These are phyloP conservation scores for Tetrahymena malaccensis DNA, from an alignment of 73 alveolate species.

Conservation along the genomic window DNA sequence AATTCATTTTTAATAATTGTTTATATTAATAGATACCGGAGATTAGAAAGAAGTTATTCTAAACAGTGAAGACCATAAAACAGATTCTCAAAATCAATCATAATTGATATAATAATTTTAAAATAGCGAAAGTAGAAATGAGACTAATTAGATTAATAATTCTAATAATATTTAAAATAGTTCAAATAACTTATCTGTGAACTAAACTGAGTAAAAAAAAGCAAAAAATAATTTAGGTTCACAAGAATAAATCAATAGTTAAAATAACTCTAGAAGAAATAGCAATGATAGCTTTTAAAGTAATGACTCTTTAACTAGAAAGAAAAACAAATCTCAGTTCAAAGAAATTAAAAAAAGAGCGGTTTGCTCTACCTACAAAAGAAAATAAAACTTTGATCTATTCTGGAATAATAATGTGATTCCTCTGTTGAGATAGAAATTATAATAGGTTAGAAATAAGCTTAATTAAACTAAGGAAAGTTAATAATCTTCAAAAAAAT, in stretches of 20 bases:
- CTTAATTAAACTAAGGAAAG: neutral
- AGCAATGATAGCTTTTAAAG: neutral
- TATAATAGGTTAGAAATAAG: neutral
- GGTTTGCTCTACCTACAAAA: neutral
- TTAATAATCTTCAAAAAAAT: too few species aligned
- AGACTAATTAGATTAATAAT: too few species aligned
- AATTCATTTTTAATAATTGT: neutral
- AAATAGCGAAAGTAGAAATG: too few species aligned
- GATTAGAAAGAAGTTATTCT: neutral
- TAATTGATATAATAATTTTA: too few species aligned
- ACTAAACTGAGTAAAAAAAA: neutral
- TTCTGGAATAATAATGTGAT: neutral
- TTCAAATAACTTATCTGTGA: neutral
- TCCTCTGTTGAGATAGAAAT: neutral
- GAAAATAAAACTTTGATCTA: neutral
- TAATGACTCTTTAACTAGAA: neutral
- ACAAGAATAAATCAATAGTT: neutral
- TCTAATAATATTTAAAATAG: neutral
- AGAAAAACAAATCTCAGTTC: neutral
- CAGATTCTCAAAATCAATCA: neutral
- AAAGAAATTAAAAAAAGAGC: neutral
- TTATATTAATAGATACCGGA: neutral
- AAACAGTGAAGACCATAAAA: too few species aligned
- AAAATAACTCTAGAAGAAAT: neutral
- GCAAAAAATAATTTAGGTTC: neutral